Conservation (phyloP, 2,329 filamentous ascomycete species). For the Penicillium sp. region DNA sequence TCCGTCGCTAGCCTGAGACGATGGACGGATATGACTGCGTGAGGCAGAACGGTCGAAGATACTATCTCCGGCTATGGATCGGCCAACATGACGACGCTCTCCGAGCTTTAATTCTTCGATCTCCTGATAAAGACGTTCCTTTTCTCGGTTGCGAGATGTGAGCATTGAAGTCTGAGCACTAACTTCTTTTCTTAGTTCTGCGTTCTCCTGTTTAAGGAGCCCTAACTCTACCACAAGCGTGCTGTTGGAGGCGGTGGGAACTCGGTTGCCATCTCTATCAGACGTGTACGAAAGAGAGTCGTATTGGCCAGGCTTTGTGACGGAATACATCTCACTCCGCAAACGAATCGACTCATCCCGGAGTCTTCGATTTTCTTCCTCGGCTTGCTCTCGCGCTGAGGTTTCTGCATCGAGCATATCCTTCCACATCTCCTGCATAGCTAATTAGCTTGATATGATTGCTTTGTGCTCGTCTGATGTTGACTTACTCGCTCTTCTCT, state of each 20-base stretch:
- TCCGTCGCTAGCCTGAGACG: conserved; percentile 70
- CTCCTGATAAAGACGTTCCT: conserved; percentile 91
- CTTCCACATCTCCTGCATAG: conserved; percentile 78
- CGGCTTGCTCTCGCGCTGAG: conserved; percentile 80
- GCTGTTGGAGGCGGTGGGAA: conserved; percentile 59
- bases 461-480: conserved; percentile 24
- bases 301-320: conserved; percentile 33
- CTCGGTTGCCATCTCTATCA: conserved; percentile 39
- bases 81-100: conserved; percentile 65
- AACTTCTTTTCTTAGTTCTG: conserved; percentile 85
- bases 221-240: conserved; percentile 80
- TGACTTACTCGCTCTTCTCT: conserved; percentile 49
- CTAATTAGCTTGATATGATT: conserved; percentile 14
- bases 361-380: conserved; percentile 81
- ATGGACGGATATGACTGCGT: conserved; percentile 71
- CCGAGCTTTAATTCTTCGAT: conserved; percentile 95
- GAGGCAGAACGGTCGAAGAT: conserved; percentile 94
- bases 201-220: conserved; percentile 86
- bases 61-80: conserved; percentile 73
- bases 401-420: conserved; percentile 92
- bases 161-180: conserved; percentile 97
- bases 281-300: conserved; percentile 38
- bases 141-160: conserved; percentile 91
- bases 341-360: conserved; percentile 80
- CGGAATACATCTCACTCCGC: conserved; percentile 43